Percentiles rank a stretch among this genome's conserved stretches.
These are phyloP conservation scores for Candolleomyces aberdarensis DNA, from an alignment of 768 basidiomycete genomes.

Conservation along the genomic window DNA sequence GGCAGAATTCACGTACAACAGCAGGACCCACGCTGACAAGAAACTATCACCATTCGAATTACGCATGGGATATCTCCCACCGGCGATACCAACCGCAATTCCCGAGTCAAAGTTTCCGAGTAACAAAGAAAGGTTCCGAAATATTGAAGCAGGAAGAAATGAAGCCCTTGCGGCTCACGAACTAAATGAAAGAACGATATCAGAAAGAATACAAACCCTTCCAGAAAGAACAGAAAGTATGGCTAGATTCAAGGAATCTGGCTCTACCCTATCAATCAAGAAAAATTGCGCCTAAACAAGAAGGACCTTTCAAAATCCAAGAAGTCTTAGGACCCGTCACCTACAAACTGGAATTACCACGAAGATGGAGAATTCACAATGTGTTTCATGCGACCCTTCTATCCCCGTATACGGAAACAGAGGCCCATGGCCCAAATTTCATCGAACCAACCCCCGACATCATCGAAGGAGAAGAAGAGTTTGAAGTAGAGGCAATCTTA, in stretches of 20 bases:
- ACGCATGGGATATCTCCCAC: neutral
- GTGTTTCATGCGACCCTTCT: conserved; percentile 1
- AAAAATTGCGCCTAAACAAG: conserved; percentile 13
- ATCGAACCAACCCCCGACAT: conserved; percentile 7
- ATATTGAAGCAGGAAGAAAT: too few relatives aligned
- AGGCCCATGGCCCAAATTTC: conserved; percentile 3
- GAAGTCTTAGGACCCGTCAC: conserved; percentile 5
- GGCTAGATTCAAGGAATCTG: conserved; percentile 12
- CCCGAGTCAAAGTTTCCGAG: too few relatives aligned
- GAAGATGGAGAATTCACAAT: neutral
- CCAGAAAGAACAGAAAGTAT: too few relatives aligned
- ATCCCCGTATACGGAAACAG: conserved; percentile 6
- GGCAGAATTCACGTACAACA: conserved; percentile 7
- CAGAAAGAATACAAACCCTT: too few relatives aligned
- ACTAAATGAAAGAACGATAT: too few relatives aligned
- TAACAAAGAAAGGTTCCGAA: too few relatives aligned
- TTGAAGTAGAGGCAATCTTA: conserved; percentile 2
- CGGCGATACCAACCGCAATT: too few relatives aligned
- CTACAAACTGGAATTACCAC: neutral
- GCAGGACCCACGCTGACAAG: conserved; percentile 1
- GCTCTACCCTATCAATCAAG: conserved; percentile 7
- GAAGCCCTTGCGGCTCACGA: too few relatives aligned
- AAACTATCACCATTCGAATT: conserved; percentile 5
- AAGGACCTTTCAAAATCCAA: conserved; percentile 14
- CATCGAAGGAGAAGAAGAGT: conserved; percentile 9